Percentiles rank a stretch among this genome's conserved stretches.
phyloP scores from a whole-genome alignment of 73 alveolate species.

The Paramecium biaurelia region DNA sequence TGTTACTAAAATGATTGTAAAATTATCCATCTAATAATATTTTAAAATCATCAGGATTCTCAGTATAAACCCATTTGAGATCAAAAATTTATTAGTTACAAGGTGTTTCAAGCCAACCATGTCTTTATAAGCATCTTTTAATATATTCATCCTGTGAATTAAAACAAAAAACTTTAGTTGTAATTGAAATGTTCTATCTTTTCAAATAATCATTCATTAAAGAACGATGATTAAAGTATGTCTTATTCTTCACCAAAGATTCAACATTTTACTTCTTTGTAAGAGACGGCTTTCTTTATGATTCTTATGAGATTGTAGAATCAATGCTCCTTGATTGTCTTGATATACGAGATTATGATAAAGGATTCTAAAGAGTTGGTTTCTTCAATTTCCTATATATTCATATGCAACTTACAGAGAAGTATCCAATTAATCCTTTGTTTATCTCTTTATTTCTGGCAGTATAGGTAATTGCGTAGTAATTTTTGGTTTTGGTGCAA shows the following conservation, averaged over 20 bases:
- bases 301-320: not conserved
- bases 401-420: not conserved
- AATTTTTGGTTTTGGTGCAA: not conserved
- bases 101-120: conserved; percentile 80
- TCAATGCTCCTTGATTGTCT: not conserved
- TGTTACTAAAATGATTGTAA: conserved; percentile 77
- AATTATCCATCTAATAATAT: conserved; percentile 62
- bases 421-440: not conserved
- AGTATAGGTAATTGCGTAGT: not conserved
- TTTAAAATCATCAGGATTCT: conserved; percentile 68
- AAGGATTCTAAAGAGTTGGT: not conserved
- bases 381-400: not conserved
- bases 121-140: conserved; percentile 65
- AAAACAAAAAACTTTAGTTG: conserved; percentile 54
- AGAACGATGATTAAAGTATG: not conserved
- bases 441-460: not conserved
- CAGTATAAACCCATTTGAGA: conserved; percentile 76
- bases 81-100: conserved; percentile 65
- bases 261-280: not conserved
- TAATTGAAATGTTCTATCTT: not conserved
- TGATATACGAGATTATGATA: not conserved
- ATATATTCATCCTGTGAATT: conserved; percentile 71
- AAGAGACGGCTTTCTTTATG: not conserved
- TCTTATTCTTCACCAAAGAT: not conserved
- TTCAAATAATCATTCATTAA: conserved; percentile 64